Evolutionary conservation across 441 rosid species (phyloP).

Genomic region (Pelargonium myrrhifolium): DNA sequence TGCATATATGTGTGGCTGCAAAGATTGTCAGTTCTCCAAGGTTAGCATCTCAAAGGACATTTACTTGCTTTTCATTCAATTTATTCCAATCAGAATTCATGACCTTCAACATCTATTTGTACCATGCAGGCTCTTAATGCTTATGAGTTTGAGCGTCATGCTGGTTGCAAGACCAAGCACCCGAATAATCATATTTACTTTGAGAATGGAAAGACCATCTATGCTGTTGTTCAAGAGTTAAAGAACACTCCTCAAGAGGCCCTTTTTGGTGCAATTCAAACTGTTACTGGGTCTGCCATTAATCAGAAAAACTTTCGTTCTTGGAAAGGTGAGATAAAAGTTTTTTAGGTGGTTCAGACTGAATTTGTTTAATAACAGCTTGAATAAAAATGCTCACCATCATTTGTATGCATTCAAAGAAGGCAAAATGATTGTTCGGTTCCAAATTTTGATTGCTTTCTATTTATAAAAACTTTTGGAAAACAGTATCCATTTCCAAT

Average conservation of each 20-base stretch:
- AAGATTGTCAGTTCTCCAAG: constrained; percentile 50
- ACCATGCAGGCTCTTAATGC: constrained; percentile 52
- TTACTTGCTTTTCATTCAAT: background rate
- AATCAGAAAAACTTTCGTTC: constrained; percentile 61
- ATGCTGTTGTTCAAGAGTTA: constrained; percentile 66
- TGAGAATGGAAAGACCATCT: constrained; percentile 70
- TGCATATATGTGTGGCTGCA: constrained; percentile 70
- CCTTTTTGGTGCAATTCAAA: constrained; percentile 53
- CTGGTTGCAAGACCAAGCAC: constrained; percentile 72
- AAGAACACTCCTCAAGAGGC: constrained; percentile 51
- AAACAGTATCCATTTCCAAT: background rate
- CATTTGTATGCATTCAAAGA: too few relatives aligned
- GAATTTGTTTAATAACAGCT: background rate
- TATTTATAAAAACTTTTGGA: background rate
- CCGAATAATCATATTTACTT: constrained; percentile 75
- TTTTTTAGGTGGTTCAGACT: background rate
- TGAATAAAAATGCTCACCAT: constrained; percentile 1
- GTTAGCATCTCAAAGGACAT: constrained; percentile 22
- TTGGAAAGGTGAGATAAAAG: constrained; percentile 51
- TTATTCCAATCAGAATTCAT: constrained; percentile 7
- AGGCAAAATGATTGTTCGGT: background rate
- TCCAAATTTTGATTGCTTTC: background rate
- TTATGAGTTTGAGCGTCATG: constrained; percentile 70
- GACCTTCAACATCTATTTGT: constrained; percentile 16
- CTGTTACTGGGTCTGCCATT: constrained; percentile 54